Conservation (phyloP, 805 yeast species). For the Candida loeiensis region DNA sequence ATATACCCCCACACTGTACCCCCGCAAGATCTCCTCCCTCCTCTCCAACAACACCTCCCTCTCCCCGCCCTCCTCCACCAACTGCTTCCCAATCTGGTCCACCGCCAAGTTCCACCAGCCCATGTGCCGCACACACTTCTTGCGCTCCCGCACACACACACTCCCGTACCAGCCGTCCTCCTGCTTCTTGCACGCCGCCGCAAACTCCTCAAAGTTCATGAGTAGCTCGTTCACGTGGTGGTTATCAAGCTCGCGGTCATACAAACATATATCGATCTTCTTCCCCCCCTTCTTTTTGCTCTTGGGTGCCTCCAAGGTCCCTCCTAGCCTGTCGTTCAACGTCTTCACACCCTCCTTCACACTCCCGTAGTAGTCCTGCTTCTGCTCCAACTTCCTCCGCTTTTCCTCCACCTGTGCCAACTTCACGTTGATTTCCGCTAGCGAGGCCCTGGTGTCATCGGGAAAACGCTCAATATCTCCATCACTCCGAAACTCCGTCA, state of each 20-base stretch:
- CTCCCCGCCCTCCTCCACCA: conserved; percentile 33
- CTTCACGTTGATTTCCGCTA: conserved; percentile 19
- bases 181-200: conserved; percentile 4
- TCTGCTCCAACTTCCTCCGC: conserved; percentile 14
- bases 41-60: conserved; percentile 26
- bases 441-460: conserved; percentile 12
- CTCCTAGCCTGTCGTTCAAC: conserved; percentile 32
- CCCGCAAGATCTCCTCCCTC: conserved; percentile 29
- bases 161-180: conserved; percentile 14
- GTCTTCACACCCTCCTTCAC: conserved; percentile 35
- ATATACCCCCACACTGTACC: conserved; percentile 33
- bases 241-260: conserved; percentile 24
- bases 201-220: conserved; percentile 2
- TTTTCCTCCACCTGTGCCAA: conserved; percentile 13
- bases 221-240: neutral
- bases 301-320: conserved; percentile 8
- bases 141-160: conserved; percentile 50
- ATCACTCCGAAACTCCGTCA: conserved; percentile 18
- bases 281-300: conserved; percentile 19
- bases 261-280: conserved; percentile 54
- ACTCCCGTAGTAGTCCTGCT: conserved; percentile 21
- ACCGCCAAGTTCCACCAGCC: conserved; percentile 44
- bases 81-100: conserved; percentile 29
- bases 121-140: conserved; percentile 54
- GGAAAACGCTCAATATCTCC: conserved; percentile 19